Percentiles rank a stretch among this genome's conserved stretches.
These are phyloP conservation scores for Trametes pubescens DNA, from an alignment of 1,284 basidiomycete species.

Conservation along the genomic window DNA sequence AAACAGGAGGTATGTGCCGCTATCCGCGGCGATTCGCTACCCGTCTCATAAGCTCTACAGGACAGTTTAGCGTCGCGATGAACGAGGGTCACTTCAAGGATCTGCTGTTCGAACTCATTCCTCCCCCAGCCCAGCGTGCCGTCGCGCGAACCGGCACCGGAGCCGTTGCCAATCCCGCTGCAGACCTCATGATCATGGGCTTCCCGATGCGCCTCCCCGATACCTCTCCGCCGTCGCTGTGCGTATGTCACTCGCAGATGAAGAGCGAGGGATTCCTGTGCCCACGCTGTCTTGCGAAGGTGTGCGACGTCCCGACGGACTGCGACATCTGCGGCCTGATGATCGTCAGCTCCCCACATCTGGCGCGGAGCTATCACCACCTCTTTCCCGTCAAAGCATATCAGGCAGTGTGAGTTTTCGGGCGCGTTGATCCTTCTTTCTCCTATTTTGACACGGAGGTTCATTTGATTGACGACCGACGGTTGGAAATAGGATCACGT, in stretches of 20 bases:
- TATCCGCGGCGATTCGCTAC: not conserved
- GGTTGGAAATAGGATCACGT: slow-evolving; percentile 44
- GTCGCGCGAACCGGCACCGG: slow-evolving; percentile 59
- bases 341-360: slow-evolving; percentile 97
- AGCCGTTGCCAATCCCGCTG: slow-evolving; percentile 64
- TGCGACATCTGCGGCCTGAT: slow-evolving; percentile 97
- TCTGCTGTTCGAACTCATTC: slow-evolving; percentile 93
- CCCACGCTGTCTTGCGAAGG: slow-evolving; percentile 90
- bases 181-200: slow-evolving; percentile 98
- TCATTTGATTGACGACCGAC: slow-evolving; percentile 6
- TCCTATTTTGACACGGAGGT: not conserved
- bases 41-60: slow-evolving; percentile 47
- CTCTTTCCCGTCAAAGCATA: slow-evolving; percentile 90
- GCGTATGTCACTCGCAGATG: slow-evolving; percentile 93
- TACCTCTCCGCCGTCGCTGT: slow-evolving; percentile 83
- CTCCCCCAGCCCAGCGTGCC: slow-evolving; percentile 87
- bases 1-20: slow-evolving; percentile 78
- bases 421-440: not conserved
- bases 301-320: slow-evolving; percentile 98
- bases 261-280: slow-evolving; percentile 94
- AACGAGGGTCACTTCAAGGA: slow-evolving; percentile 98
- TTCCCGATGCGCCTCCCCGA: slow-evolving; percentile 94
- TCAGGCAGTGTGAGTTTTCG: slow-evolving; percentile 73
- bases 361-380: slow-evolving; percentile 95
- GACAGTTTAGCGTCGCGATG: slow-evolving; percentile 93